Conservation (phyloP, 768 basidiomycete genomes). For the Naematelia aurantialba region DNA sequence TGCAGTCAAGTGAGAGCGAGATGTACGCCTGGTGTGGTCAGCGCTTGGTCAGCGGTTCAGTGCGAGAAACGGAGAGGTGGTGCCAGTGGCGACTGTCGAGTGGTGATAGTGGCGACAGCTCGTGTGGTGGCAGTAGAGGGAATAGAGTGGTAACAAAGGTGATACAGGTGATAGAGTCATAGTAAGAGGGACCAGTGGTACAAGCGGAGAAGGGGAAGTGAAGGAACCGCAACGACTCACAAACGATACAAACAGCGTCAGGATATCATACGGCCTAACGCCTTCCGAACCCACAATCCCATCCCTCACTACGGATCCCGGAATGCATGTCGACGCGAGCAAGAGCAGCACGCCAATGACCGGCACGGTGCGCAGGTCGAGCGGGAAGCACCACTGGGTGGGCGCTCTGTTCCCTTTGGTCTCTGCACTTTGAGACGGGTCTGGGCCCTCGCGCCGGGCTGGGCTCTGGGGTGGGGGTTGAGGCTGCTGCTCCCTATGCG, state of each 20-base stretch:
- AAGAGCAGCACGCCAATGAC: conserved; percentile 53
- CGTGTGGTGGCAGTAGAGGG: neutral
- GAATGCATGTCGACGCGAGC: conserved; percentile 51
- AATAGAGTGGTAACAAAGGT: neutral
- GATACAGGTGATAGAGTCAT: neutral
- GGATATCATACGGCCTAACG: conserved; percentile 84
- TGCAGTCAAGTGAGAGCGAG: conserved; percentile 83
- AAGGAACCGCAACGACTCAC: conserved; percentile 49
- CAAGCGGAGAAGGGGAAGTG: neutral
- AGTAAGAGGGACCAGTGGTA: neutral
- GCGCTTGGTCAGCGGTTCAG: neutral
- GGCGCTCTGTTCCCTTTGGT: conserved; percentile 6
- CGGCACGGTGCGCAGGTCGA: conserved; percentile 51
- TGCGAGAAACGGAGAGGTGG: neutral
- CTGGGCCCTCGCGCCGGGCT: too few species aligned
- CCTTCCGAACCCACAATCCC: conserved; percentile 78
- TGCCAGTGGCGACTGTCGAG: neutral
- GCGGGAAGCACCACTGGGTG: conserved; percentile 29
- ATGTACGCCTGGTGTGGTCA: conserved; percentile 62
- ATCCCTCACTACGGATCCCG: conserved; percentile 57
- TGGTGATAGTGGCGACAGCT: neutral
- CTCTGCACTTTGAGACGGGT: too few species aligned
- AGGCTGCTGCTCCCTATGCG: too few species aligned
- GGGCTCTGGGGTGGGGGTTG: too few species aligned
- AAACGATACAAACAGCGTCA: conserved; percentile 84